Percentiles rank a stretch among this genome's conserved stretches.
These are phyloP conservation scores for Fusarium multiceps DNA, from an alignment of 2,329 filamentous ascomycete genomes.

Conservation along the genomic window DNA sequence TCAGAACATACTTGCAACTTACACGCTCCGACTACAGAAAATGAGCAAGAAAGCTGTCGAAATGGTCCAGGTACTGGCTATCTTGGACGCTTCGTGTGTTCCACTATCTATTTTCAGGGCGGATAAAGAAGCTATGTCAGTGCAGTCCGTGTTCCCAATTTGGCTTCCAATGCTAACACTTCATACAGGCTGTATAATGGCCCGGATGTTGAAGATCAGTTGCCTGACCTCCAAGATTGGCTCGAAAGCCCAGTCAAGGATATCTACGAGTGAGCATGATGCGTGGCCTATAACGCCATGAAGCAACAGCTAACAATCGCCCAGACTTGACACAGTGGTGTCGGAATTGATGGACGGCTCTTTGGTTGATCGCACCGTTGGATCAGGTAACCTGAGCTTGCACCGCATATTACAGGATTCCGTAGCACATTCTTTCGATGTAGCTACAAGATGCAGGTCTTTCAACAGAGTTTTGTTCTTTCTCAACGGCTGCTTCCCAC, in stretches of 20 bases:
- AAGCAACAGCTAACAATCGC: no score
- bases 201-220: not conserved
- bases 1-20: not conserved
- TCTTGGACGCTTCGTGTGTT: no score
- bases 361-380: not conserved
- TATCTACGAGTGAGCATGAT: not conserved
- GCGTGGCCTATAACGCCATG: no score
- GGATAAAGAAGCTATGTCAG: no score
- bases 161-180: no score
- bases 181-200: not conserved
- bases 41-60: no score
- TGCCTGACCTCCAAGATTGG: not conserved
- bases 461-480: not conserved
- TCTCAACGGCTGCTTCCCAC: not conserved
- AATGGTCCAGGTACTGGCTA: no score
- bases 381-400: not conserved
- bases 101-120: no score
- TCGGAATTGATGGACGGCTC: not conserved
- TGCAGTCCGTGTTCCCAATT: no score
- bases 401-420: not conserved
- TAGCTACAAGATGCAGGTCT: not conserved
- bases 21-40: no score
- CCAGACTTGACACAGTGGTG: not conserved
- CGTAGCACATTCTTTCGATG: not conserved
- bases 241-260: not conserved